Conservation (phyloP, 192 early-diverging fungal species). For the Backusella australiensis region DNA sequence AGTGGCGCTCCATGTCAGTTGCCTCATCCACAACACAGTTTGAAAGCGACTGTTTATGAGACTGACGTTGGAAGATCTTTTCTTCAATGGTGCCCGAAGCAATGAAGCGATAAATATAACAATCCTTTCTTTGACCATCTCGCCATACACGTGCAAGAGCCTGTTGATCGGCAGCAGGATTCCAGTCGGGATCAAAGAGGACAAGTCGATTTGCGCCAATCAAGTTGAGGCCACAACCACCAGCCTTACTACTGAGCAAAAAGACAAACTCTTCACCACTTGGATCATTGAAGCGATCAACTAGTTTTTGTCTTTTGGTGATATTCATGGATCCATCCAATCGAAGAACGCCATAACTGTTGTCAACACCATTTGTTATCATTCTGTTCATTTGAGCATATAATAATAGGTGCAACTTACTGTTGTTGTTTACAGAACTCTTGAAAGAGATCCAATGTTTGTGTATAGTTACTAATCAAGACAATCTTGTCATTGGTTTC, state of each 20-base stretch:
- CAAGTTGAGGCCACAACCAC: constrained; percentile 97
- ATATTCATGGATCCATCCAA: constrained; percentile 94
- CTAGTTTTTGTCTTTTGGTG: constrained; percentile 90
- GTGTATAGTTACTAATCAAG: constrained; percentile 97
- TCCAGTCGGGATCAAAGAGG: constrained; percentile 95
- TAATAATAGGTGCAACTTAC: constrained; percentile 38
- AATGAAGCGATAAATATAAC: constrained; percentile 97
- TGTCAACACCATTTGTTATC: neutral
- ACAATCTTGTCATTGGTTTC: constrained; percentile 93
- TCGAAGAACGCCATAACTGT: constrained; percentile 71
- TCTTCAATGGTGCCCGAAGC: constrained; percentile 98
- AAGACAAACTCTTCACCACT: constrained; percentile 87
- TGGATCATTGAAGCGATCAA: constrained; percentile 96
- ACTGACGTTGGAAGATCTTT: constrained; percentile 97
- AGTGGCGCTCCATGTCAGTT: constrained; percentile 90
- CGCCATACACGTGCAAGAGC: constrained; percentile 90
- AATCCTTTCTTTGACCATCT: constrained; percentile 77
- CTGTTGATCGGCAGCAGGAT: constrained; percentile 96
- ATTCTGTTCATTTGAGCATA: neutral
- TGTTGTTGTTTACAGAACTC: constrained; percentile 73
- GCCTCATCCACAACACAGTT: constrained; percentile 96
- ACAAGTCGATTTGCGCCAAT: constrained; percentile 97
- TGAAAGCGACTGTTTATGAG: constrained; percentile 81
- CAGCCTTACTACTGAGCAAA: constrained; percentile 94
- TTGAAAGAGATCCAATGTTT: constrained; percentile 95